Base-by-base conservation (phyloP, 106 monocot genomes). In the Iris macrosiphon region DNA sequence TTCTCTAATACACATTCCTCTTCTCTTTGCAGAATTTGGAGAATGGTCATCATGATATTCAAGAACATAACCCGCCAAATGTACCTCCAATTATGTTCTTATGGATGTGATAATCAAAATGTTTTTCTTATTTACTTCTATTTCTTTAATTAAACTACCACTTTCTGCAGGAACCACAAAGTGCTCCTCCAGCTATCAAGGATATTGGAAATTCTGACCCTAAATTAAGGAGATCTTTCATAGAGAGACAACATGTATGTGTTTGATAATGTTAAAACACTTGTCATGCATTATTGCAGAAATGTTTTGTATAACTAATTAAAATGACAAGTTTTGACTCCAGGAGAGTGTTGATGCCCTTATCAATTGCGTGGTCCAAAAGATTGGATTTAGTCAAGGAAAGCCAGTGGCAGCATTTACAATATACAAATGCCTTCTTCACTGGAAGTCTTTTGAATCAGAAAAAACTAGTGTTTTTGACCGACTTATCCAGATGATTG, bases 161-260 rank as follows among this genome's bases (percentile, higher is more conserved):
- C 39, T 23, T 70, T 31, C 66, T 48, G 44, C 49, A 79, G 84
- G 89, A 84, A 64, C 54, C 69, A 31, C 73, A 59, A 44, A 82
- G 66, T 71, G 77, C 66, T 24, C 76, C 88, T 41, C 68, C 79
- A 47, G 38, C 52, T 34, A 48, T 74, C 13, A 80, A 69, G 50
- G 64, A 76, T 42, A 59, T 59, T 73, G 62, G 63, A 65, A 75
- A 60, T 30, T 63, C 63, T 20, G 78, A 74, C 66, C 49, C 67
- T 32, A 87, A 69, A 50, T 41, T 68, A 63, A 64, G 63, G 50
- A 75, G 55, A 60, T 71, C 83, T 16, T 73, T 70, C 42, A 47
- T 71, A 68, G 83, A 89, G 23, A 79, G 89, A 58, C 83, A 89
- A 26, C 65, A 83, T 55, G 84, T 89, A 89, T 54, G 71, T 65